These are phyloP conservation scores for Dipteronia dyeriana DNA, from an alignment of 345 rosid genomes.

Conservation along the genomic window DNA sequence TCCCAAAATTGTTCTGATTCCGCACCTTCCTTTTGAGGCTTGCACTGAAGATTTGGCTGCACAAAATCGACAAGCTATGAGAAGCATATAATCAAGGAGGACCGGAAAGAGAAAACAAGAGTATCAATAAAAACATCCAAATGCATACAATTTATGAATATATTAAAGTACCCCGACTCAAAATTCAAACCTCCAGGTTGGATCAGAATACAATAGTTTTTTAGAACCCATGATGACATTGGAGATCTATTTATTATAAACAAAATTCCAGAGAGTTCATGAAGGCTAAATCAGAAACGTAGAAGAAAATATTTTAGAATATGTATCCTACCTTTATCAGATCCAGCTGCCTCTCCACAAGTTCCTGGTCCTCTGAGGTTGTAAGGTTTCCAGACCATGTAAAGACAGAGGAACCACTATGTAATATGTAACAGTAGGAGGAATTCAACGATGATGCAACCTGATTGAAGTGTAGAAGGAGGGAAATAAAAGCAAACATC, in stretches of 20 bases:
- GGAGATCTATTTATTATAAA: neutral
- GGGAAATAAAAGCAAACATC: neutral
- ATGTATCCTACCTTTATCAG: constrained; percentile 74
- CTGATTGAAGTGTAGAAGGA: constrained; percentile 41
- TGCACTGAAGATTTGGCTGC: constrained; percentile 85
- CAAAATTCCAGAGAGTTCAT: no score
- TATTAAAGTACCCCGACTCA: constrained; percentile 8
- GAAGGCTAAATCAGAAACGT: constrained; percentile 4
- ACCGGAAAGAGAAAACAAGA: constrained; percentile 12
- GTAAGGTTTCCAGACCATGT: constrained; percentile 94
- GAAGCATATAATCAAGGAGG: constrained; percentile 10
- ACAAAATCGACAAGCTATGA: constrained; percentile 29
- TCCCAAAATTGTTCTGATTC: constrained; percentile 97
- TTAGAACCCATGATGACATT: neutral
- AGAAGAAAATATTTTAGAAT: constrained; percentile 13
- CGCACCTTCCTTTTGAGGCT: constrained; percentile 90
- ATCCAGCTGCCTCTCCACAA: constrained; percentile 93
- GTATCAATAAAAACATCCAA: neutral
- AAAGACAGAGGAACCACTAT: constrained; percentile 69
- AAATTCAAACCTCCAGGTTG: constrained; percentile 6
- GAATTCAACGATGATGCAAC: constrained; percentile 87
- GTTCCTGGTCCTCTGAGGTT: constrained; percentile 73
- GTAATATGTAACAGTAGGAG: constrained; percentile 89
- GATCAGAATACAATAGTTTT: neutral
- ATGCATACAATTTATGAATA: constrained; percentile 1